Base-by-base conservation (phyloP, 1,139 yeast genomes). In the Geotrichum klebahnii region DNA sequence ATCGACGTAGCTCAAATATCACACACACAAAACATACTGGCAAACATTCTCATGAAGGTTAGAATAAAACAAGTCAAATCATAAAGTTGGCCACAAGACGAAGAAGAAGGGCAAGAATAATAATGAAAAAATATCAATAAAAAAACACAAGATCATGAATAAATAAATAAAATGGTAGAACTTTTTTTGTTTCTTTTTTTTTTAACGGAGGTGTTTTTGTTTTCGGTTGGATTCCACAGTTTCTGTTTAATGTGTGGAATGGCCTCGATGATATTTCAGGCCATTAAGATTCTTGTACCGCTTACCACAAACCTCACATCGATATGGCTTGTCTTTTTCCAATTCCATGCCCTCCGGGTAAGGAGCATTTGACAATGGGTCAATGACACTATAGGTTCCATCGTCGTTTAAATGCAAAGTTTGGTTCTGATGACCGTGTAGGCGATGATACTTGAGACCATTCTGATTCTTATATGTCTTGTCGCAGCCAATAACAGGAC, bases 401-500 rank as follows among this genome's bases (percentile, higher is more conserved):
- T 92, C 97, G 16, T 90, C 85, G 66, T 92, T 92, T 60, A 84
- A 87, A 64, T 88, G 84, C 55, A 92, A 72, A 33, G 87, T 88
- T 70, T 92, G 98, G 64, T 92, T 90, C 69, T 89, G 97, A 68
- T 92, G 98, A 44, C 99, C 99, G 67, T 92, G 99, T 58, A 87
- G 74, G 58, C 96, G 78, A 70, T 92, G 99, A 69, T 92, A 92
- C 67, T 92, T 92, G 64, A 92, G 76, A 12, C 99, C 99, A 65
- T 92, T 92, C 70, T 92, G 98, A 68, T 92, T 92, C 73, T 92
- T 92, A 70, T 92, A 92, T 33, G 94, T 90, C 74, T 92, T 92
- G 62, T 90, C 97, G 70, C 99, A 92, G 5, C 98, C 98, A 63
- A 89, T 86, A 38, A 92, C 98, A 0, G 97, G 98, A 71, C 99